Evolutionary conservation across 2,329 filamentous ascomycete species (phyloP).

Genomic region (Pseudogymnoascus sp.): DNA sequence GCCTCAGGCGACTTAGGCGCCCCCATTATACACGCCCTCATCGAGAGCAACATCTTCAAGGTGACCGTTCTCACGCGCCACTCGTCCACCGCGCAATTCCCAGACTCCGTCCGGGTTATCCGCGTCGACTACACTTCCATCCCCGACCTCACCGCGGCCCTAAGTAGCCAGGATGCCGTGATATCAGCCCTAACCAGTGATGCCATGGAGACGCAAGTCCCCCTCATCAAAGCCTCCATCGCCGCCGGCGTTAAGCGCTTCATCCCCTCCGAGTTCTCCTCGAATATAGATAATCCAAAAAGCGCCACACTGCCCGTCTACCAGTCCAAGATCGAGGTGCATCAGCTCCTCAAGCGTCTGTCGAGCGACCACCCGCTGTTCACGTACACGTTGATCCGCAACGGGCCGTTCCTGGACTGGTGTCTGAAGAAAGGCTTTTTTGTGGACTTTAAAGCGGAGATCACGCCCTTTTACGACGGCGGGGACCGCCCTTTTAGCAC

Average conservation of each 20-base stretch:
- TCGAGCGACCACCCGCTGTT: not conserved
- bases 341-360: not conserved
- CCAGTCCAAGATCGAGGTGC: not conserved
- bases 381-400: not conserved
- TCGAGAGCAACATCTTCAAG: conserved; percentile 31
- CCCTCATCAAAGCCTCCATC: conserved; percentile 13
- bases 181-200: conserved; percentile 40
- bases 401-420: not conserved
- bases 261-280: not conserved
- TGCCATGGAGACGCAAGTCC: conserved; percentile 37
- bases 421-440: not conserved
- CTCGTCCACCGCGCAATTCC: conserved; percentile 28
- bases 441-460: not conserved
- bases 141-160: conserved; percentile 37
- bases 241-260: not conserved
- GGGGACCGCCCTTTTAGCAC: not conserved
- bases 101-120: conserved; percentile 35
- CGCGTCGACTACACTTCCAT: conserved; percentile 39
- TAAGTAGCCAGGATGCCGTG: conserved; percentile 52
- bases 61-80: conserved; percentile 42
- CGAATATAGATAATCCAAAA: not conserved
- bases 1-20: conserved; percentile 21
- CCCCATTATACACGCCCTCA: conserved; percentile 19
- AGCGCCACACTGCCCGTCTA: not conserved
- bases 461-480: not conserved